A percentile compares a stretch with the other conserved stretches of the same genome.
These are phyloP conservation scores for Scutellaria minor DNA, from an alignment of 257 asterid genomes.

Conservation along the genomic window DNA sequence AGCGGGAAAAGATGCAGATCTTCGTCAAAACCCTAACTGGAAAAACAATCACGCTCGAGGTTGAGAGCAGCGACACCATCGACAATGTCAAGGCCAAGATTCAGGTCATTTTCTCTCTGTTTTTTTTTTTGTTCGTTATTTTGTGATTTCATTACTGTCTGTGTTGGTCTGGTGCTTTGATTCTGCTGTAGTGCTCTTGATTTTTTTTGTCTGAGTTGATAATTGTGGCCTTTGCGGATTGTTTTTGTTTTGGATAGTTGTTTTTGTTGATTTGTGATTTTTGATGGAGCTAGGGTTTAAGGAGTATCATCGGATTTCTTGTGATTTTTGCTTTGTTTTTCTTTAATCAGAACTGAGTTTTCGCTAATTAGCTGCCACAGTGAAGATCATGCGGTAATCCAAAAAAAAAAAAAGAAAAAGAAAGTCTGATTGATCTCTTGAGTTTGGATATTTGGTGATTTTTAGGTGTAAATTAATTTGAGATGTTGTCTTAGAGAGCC, in stretches of 20 bases:
- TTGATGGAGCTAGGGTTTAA: constrained; percentile 39
- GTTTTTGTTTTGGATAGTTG: background rate
- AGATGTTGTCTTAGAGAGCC: background rate
- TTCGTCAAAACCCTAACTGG: constrained; percentile 89
- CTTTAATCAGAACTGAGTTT: background rate
- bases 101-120: constrained; percentile 51
- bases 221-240: constrained; percentile 3
- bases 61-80: constrained; percentile 81
- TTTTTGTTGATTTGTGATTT: background rate
- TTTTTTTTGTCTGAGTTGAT: background rate
- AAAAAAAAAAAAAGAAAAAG: no score
- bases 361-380: constrained; percentile 2
- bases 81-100: constrained; percentile 84
- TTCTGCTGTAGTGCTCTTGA: background rate
- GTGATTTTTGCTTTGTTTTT: background rate
- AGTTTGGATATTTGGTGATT: background rate
- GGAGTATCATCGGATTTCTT: constrained; percentile 7
- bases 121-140: background rate
- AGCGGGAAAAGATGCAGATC: constrained; percentile 70
- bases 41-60: constrained; percentile 80
- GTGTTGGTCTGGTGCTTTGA: background rate
- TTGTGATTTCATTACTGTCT: background rate
- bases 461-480: background rate
- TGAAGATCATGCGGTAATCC: background rate
- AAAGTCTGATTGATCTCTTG: background rate